Percentiles rank a stretch among this genome's conserved stretches.
These are phyloP conservation scores for Thalia dealbata DNA, from an alignment of 176 grass and related monocot genomes.

Conservation along the genomic window DNA sequence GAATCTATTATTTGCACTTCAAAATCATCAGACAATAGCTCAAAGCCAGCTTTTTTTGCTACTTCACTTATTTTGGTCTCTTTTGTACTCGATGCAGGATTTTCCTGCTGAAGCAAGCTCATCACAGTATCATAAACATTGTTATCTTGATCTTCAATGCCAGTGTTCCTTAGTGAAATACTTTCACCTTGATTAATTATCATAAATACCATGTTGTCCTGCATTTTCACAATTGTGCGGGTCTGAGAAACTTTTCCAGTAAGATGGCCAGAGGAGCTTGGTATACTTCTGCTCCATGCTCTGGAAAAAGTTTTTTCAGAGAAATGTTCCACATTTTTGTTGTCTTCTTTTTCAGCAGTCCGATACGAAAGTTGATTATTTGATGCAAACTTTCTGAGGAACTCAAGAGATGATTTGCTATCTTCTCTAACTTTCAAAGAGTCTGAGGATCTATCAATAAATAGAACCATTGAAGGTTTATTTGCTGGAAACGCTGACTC, in stretches of 20 bases:
- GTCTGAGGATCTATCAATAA: conserved; percentile 68
- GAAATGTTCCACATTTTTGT: conserved; percentile 22
- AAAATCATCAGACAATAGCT: conserved; percentile 57
- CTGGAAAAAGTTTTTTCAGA: conserved; percentile 32
- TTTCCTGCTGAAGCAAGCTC: conserved; percentile 60
- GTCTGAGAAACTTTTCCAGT: conserved; percentile 37
- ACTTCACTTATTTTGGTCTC: conserved; percentile 60
- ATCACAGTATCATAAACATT: conserved; percentile 58
- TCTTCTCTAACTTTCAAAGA: conserved; percentile 59
- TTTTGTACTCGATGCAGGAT: conserved; percentile 32
- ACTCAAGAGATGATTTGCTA: conserved; percentile 62
- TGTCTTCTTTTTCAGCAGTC: conserved; percentile 20
- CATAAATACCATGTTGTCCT: conserved; percentile 74
- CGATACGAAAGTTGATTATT: conserved; percentile 40
- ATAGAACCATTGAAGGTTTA: conserved; percentile 69
- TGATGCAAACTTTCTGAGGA: conserved; percentile 62
- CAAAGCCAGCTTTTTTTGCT: conserved; percentile 62
- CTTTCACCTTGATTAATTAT: conserved; percentile 55
- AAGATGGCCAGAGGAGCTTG: conserved; percentile 21
- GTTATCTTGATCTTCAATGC: conserved; percentile 24
- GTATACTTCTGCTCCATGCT: conserved; percentile 29
- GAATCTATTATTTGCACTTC: conserved; percentile 36
- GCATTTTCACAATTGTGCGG: conserved; percentile 47
- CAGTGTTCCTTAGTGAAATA: conserved; percentile 39
- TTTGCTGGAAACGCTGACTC: conserved; percentile 58